phyloP scores from a whole-genome alignment of 2,329 filamentous ascomycete genomes.

The Beauveria rudraprayagi region DNA sequence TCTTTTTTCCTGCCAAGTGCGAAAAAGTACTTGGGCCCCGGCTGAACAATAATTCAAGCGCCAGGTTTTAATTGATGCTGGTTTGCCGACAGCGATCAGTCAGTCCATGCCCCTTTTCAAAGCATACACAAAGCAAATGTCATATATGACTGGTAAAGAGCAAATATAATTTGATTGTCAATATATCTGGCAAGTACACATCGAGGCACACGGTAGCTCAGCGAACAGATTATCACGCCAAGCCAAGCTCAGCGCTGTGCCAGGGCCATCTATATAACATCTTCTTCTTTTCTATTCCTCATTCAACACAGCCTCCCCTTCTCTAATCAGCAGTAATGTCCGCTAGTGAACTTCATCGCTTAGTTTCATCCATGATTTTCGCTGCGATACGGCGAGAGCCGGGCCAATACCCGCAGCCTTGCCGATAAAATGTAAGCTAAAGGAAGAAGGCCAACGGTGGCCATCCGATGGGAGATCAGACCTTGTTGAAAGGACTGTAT shows the following conservation, averaged over 20 bases:
- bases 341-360: neutral
- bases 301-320: neutral
- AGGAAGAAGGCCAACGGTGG: neutral
- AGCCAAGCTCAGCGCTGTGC: neutral
- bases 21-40: too few species aligned
- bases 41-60: neutral
- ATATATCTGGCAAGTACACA: neutral
- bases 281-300: neutral
- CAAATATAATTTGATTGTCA: neutral
- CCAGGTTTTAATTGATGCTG: neutral
- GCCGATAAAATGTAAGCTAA: neutral
- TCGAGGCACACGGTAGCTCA: neutral
- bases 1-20: too few species aligned
- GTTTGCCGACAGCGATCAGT: too few species aligned
- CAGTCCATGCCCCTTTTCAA: neutral
- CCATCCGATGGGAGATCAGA: neutral
- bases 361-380: neutral
- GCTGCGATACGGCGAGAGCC: neutral
- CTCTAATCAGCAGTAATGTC: neutral
- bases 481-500: constrained; percentile 8
- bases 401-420: neutral
- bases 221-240: neutral
- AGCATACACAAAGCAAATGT: neutral
- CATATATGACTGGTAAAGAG: neutral
- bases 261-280: neutral